phyloP scores from a whole-genome alignment of 495 filamentous ascomycete genomes.

The Aspergillus kassunensis region DNA sequence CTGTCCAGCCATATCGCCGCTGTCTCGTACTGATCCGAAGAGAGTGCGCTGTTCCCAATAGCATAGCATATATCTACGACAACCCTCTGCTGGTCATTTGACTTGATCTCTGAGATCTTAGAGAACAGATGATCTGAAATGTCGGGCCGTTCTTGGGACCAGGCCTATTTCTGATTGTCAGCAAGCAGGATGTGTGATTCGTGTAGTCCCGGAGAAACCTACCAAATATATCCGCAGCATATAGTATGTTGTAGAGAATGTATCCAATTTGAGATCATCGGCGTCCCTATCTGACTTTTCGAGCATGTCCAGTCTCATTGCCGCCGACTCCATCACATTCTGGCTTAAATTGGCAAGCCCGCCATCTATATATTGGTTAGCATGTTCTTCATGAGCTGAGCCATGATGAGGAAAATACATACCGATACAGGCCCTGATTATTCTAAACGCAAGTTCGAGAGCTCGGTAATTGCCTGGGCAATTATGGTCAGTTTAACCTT shows the following conservation, averaged over 20 bases:
- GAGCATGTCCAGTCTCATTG: conserved; percentile 57
- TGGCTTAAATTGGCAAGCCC: conserved; percentile 52
- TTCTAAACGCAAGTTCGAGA: conserved; percentile 64
- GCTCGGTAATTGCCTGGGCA: conserved; percentile 48
- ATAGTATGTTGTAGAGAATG: conserved; percentile 54
- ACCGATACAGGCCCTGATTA: conserved; percentile 63
- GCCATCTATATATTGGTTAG: conserved; percentile 42
- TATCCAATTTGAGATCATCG: conserved; percentile 10
- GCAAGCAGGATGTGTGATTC: too few species aligned
- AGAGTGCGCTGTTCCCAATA: conserved; percentile 60
- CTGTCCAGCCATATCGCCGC: conserved; percentile 73
- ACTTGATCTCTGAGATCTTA: conserved; percentile 43
- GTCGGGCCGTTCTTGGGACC: conserved; percentile 64
- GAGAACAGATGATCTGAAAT: conserved; percentile 74
- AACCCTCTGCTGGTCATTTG: conserved; percentile 42
- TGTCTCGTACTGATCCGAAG: conserved; percentile 45
- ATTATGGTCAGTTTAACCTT: too few species aligned
- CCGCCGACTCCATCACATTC: conserved; percentile 59
- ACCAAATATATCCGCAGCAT: conserved; percentile 66
- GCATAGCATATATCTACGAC: conserved; percentile 70
- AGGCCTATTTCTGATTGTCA: conserved; percentile 49
- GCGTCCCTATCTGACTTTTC: conserved; percentile 29
- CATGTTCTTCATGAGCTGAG: background rate
- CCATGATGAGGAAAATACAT: conserved; percentile 8
- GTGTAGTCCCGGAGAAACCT: conserved; percentile 16